Conservation (phyloP, 1,284 basidiomycete genomes). For the Baeospora myosura region DNA sequence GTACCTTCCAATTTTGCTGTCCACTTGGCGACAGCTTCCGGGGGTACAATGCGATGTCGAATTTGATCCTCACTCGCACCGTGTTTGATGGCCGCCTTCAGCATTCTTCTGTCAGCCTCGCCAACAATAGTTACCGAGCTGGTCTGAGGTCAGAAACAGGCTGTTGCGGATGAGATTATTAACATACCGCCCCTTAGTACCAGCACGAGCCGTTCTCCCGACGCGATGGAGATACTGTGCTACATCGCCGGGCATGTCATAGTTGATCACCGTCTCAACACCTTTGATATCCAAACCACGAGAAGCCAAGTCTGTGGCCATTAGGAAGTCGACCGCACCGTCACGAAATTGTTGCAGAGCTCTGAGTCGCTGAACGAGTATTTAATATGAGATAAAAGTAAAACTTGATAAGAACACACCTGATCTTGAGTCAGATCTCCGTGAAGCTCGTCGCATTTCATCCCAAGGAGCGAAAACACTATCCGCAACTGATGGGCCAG, state of each 20-base stretch:
- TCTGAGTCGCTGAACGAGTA: conserved; percentile 60
- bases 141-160: conserved; percentile 1
- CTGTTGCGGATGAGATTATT: background rate
- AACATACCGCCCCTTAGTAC: conserved; percentile 79
- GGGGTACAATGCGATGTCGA: conserved; percentile 83
- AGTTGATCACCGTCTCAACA: conserved; percentile 96
- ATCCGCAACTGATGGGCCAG: conserved; percentile 95
- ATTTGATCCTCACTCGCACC: conserved; percentile 75
- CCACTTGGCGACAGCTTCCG: conserved; percentile 74
- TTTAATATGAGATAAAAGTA: conserved; percentile 9
- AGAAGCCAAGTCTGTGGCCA: conserved; percentile 94
- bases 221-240: conserved; percentile 95
- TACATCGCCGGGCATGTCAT: conserved; percentile 93
- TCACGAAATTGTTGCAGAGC: conserved; percentile 86
- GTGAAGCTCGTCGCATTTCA: conserved; percentile 89
- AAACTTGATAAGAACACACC: conserved; percentile 34
- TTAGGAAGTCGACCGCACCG: conserved; percentile 79
- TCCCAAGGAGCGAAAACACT: conserved; percentile 81
- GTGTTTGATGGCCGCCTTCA: conserved; percentile 93
- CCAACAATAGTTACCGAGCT: conserved; percentile 95
- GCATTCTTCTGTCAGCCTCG: conserved; percentile 92
- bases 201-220: conserved; percentile 93
- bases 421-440: conserved; percentile 95
- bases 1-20: conserved; percentile 62
- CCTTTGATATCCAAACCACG: conserved; percentile 96